A percentile compares a stretch with the other conserved stretches of the same genome.
These are phyloP conservation scores for Citrullus colocynthis DNA, from an alignment of 306 rosid species.

Conservation along the genomic window DNA sequence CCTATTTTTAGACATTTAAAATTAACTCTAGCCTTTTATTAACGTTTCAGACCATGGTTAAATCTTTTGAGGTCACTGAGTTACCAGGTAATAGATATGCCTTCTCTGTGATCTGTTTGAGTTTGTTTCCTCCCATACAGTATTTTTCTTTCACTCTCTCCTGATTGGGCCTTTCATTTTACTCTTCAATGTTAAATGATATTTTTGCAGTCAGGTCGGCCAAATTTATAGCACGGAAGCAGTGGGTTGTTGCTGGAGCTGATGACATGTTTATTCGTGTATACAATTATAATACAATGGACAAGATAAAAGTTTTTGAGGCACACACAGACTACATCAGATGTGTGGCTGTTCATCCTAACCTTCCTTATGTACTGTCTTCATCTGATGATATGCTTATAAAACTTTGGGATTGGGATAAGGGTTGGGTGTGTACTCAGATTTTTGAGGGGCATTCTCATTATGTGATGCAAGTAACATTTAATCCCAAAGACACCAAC, in stretches of 20 bases:
- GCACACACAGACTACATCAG: slow-evolving; percentile 98
- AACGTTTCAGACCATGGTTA: slow-evolving; percentile 76
- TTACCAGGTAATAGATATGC: slow-evolving; percentile 57
- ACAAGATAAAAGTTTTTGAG: slow-evolving; percentile 92
- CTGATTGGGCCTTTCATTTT: neutral
- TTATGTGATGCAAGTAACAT: slow-evolving; percentile 99
- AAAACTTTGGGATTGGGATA: slow-evolving; percentile 99
- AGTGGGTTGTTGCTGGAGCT: slow-evolving; percentile 99
- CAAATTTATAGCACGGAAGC: slow-evolving; percentile 92
- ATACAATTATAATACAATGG: slow-evolving; percentile 98
- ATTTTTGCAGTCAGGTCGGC: slow-evolving; percentile 90
- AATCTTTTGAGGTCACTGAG: slow-evolving; percentile 97
- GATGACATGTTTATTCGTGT: slow-evolving; percentile 97
- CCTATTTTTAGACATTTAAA: slow-evolving; percentile 8
- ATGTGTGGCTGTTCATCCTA: slow-evolving; percentile 98
- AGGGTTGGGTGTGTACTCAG: slow-evolving; percentile 97
- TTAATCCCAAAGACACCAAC: slow-evolving; percentile 96
- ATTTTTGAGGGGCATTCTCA: slow-evolving; percentile 99
- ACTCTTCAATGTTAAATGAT: slow-evolving; percentile 1
- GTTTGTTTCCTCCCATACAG: neutral
- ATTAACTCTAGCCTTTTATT: slow-evolving; percentile 21
- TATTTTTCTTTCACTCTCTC: neutral
- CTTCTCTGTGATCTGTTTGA: slow-evolving; percentile 8
- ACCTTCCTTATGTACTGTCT: slow-evolving; percentile 89
- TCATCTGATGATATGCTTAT: slow-evolving; percentile 99